Base-by-base conservation (phyloP, 768 basidiomycete genomes). In the Mycena indigotica region DNA sequence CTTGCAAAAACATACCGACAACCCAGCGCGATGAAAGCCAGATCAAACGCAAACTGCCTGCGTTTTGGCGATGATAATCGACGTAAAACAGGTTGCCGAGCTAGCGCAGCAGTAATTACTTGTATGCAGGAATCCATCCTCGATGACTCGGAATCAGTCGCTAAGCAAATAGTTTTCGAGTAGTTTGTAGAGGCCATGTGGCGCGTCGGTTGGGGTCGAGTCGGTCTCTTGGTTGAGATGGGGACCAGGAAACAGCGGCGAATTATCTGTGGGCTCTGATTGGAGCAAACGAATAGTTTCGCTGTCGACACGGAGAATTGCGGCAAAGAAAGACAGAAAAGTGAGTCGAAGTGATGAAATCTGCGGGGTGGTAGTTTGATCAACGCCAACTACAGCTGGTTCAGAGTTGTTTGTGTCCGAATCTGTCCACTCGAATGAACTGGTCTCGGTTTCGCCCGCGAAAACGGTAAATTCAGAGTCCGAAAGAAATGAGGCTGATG, bases 1-100 rank as follows among this genome's bases (percentile, higher is more conserved):
- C 26, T 13, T n/a, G 25, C 41, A 30, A 53, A 38, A 17, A 19
- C 60, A 55, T 32, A 57, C 53, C 57, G 54, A 53, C 50, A 55
- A 8, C 26, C 52, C 19, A 77, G 66, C 4, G 74, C 78, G 17
- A 84, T 68, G 39, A 82, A 57, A 55, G 73, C 72, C 40, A 78
- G 59, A 63, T 84, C 79, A 28, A 69, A 48, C 24, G 75, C 70
- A 58, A 84, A 79, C 2, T 52, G 58, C 19, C 58, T 53, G 16
- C 67, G 66, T 23, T 63, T 65, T n/a, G 32, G 35, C 0, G 38
- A 48, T 8, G 68, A n/a, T 3, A 67, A 52, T 15, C 56, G 63
- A 39, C 57, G 60, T 25, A 71, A 53, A 1, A 53, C 28, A 21
- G 46, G 58, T 12, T 60, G 30, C 35, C 26, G 39, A 4, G n/a